These are phyloP conservation scores for Botrytis cinerea DNA, from an alignment of 2,329 filamentous ascomycete genomes.

Conservation along the genomic window DNA sequence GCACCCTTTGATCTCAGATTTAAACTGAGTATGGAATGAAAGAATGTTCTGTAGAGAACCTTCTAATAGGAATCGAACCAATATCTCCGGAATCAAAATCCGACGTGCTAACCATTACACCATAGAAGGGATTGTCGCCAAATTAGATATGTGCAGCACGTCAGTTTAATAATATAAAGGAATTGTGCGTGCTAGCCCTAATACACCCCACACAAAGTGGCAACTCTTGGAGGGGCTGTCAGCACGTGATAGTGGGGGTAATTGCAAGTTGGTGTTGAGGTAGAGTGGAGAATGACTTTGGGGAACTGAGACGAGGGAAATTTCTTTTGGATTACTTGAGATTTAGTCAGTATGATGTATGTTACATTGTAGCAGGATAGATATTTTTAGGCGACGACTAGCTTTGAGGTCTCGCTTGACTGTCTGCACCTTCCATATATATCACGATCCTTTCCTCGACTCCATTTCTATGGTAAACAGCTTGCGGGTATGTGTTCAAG, in stretches of 20 bases:
- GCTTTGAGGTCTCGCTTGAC: background rate
- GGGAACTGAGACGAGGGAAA: background rate
- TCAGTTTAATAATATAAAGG: accelerated
- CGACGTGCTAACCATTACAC: slow-evolving; percentile 25
- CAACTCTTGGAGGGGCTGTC: background rate
- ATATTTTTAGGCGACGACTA: background rate
- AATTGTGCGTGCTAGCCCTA: background rate
- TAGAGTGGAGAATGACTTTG: background rate
- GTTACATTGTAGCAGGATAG: background rate
- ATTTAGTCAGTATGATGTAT: background rate
- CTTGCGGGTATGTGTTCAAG: background rate
- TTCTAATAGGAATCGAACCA: slow-evolving; percentile 28
- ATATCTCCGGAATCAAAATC: slow-evolving; percentile 27
- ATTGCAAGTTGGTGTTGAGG: background rate
- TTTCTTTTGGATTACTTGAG: background rate
- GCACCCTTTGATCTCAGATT: slow-evolving; percentile 6
- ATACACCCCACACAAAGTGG: background rate
- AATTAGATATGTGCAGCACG: accelerated
- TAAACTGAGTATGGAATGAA: slow-evolving; percentile 5
- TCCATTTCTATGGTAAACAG: background rate
- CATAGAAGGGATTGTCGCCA: slow-evolving; percentile 11
- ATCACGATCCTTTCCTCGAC: background rate
- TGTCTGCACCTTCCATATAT: background rate
- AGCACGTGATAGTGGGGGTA: background rate
- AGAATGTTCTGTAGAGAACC: slow-evolving; percentile 20